Evolutionary conservation across 2,329 filamentous ascomycete species (phyloP), one percentile per base, ranked within the genome.

Genomic region (Claviceps sp.): DNA sequence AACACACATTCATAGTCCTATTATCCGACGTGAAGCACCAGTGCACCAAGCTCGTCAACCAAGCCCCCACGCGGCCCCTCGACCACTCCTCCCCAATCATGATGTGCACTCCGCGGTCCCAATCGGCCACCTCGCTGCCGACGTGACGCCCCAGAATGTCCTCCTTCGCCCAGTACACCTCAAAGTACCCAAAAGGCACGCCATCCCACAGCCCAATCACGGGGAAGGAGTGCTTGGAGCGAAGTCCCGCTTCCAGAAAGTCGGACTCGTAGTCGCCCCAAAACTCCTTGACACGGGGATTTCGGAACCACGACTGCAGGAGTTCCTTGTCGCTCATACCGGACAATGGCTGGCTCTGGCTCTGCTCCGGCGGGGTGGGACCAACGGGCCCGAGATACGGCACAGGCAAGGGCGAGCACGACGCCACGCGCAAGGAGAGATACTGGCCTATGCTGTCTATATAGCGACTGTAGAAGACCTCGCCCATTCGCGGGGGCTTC

Each of bases 141-240:
- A 94, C 67, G 57, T 88, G 75, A 47, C 75, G 77, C 0, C 87
- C 88, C 1, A 98, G 66, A 0, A 74, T 71, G 62, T 97, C 93
- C 64, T 98, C 93, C 62, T 95, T 95, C 3, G 93, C 88, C 91
- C 93, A 98, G 70, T 98, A 98, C 37, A 98, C 78, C 71, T 98
- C 93, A 64, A 98, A 96, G 65, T 94, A 98, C 0, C 89, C 93
- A 69, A 97, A 98, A 0, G 91, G 91, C 55, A 91, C 85, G 11
- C 88, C 90, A 60, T 97, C 88, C 87, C 91, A 98, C 64, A 89
- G 84, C 1, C 87, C 93, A 55, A 97, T 91, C 0, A 84, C 88
- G 0, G 93, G 93, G 66, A 97, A 95, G 8, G 84, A 88, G 67
- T 96, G 85, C 18, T 76, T 74, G 20, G 76, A 82, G 13, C 74